Base-by-base conservation (phyloP, 2,329 filamentous ascomycete genomes). In the Cadophora malorum region DNA sequence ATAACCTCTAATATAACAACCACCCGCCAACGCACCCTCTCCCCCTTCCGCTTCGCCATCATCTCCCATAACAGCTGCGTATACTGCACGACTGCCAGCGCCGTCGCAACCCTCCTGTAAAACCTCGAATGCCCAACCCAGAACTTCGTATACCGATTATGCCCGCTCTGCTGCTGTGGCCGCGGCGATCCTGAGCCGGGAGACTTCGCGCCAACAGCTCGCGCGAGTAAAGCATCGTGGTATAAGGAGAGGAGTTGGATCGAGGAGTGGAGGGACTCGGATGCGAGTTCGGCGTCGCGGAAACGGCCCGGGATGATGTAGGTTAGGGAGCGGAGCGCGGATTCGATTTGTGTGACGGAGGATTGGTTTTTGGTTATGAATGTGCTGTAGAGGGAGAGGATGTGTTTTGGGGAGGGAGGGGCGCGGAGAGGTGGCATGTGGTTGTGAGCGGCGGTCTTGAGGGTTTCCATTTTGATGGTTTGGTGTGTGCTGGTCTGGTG, bases 1-100 rank as follows among this genome's bases (percentile, higher is more conserved):
- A 96, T 83, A 0, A 88, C 85, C 80, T 99, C 96, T 25, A 99
- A 83, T 3, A 96, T 78, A 12, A 98, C 89, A 6, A 98, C 88
- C 0, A 96, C 88, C 63, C 92, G 89, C 96, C 96, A 99, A 35
- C 94, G 88, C 31, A 90, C 89, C 79, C 96, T 87, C 55, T 91
- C 94, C 21, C 93, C 92, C 70, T 90, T 90, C 60, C 95, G 87
- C 80, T 97, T 96, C 33, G 94, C 94, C 33, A 91, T 88, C 96
- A 99, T 99, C 79, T 99, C 96, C 86, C 95, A 96, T n/a, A 99
- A 82, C 35, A 99, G 83, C 81, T 99, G 93, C 0, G 94, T 97
- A 78, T 98, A 98, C 73, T 96, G 92, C 31, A 97, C 91, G 81
- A 97, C 91, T 78, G 97, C 93, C 60, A 99, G 83, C 4, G 94